These are phyloP conservation scores for Venturia nashicola DNA, from an alignment of 2,329 filamentous ascomycete species.

Conservation along the genomic window DNA sequence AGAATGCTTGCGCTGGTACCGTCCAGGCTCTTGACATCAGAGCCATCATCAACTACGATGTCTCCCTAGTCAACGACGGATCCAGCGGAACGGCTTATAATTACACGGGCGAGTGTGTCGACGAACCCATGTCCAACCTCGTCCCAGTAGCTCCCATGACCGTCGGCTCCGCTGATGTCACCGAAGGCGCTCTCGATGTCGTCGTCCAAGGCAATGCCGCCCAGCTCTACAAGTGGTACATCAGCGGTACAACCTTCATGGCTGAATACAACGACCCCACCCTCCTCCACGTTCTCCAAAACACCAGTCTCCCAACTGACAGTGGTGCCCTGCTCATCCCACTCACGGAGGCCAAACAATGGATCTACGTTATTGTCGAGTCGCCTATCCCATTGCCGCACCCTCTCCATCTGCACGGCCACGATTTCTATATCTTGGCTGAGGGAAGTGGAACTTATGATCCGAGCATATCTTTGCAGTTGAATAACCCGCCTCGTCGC, in stretches of 20 bases:
- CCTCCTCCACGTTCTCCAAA: constrained; percentile 22
- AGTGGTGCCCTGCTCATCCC: constrained; percentile 19
- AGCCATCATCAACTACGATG: constrained; percentile 26
- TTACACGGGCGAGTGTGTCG: constrained; percentile 24
- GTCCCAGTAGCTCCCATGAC: constrained; percentile 21
- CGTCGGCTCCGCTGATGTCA: constrained; percentile 14
- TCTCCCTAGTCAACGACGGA: constrained; percentile 15
- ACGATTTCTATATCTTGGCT: constrained; percentile 15
- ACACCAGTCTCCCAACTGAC: constrained; percentile 20
- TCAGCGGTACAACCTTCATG: constrained; percentile 27
- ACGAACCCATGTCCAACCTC: constrained; percentile 24
- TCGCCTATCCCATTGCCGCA: constrained; percentile 9
- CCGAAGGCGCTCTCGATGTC: constrained; percentile 19
- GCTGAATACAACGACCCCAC: constrained; percentile 28
- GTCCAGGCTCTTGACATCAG: constrained; percentile 20
- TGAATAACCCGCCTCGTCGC: constrained; percentile 21
- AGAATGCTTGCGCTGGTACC: constrained; percentile 26
- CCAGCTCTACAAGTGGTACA: constrained; percentile 28
- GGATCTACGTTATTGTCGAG: constrained; percentile 10
- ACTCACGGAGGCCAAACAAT: background rate
- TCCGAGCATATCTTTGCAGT: constrained; percentile 13
- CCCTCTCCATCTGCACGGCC: constrained; percentile 11
- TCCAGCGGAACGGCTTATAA: constrained; percentile 20
- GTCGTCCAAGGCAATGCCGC: constrained; percentile 19
- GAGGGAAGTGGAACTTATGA: constrained; percentile 18